Conservation (phyloP, 495 filamentous ascomycete species). For the Immersiella caudata region DNA sequence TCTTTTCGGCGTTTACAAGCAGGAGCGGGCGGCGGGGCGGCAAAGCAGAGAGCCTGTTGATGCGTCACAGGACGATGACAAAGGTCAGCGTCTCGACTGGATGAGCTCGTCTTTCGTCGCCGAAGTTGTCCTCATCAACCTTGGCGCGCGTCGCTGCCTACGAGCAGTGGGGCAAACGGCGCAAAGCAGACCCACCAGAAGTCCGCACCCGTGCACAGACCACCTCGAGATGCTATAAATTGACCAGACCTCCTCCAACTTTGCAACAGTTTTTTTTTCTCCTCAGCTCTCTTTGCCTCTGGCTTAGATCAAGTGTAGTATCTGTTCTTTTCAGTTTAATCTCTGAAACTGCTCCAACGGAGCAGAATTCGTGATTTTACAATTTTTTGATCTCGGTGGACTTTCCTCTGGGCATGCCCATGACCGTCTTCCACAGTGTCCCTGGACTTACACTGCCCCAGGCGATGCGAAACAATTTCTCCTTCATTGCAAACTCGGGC, state of each 20-base stretch:
- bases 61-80: too few species aligned
- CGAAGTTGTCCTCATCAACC: not conserved
- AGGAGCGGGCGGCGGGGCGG: too few species aligned
- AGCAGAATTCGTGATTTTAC: constrained; percentile 78
- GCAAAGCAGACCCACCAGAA: not conserved
- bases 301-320: constrained; percentile 98
- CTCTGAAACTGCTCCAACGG: constrained; percentile 64
- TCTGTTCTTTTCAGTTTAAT: constrained; percentile 99
- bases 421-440: constrained; percentile 72
- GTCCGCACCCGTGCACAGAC: not conserved
- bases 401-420: constrained; percentile 73
- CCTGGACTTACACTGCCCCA: constrained; percentile 86
- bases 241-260: constrained; percentile 24
- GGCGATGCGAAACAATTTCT: constrained; percentile 68
- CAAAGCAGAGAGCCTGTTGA: too few species aligned
- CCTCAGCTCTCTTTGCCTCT: constrained; percentile 62
- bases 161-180: not conserved
- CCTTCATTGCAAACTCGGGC: constrained; percentile 29
- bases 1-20: too few species aligned
- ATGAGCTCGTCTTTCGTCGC: too few species aligned
- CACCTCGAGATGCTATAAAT: not conserved
- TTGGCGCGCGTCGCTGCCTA: not conserved
- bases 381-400: constrained; percentile 62
- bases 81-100: too few species aligned
- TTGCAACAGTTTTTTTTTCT: constrained; percentile 39